A percentile compares a stretch with the other conserved stretches of the same genome.
These are phyloP conservation scores for Malassezia yamatoensis DNA, from an alignment of 1,284 basidiomycete genomes.

Conservation along the genomic window DNA sequence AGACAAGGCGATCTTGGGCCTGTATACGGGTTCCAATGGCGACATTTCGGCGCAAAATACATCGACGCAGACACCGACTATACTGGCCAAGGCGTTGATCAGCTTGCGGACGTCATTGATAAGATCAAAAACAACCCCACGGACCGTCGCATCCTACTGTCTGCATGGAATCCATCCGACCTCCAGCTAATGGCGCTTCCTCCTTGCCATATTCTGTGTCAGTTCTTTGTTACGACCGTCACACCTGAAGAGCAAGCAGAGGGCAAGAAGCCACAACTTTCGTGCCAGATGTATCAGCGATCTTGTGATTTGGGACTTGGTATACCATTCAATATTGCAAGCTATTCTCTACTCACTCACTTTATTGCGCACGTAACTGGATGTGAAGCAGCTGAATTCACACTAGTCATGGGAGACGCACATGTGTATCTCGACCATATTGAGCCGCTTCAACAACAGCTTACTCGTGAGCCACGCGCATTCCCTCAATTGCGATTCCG, in stretches of 20 bases:
- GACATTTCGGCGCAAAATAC: conserved; percentile 90
- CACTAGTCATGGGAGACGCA: conserved; percentile 86
- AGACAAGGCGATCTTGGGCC: conserved; percentile 87
- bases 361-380: conserved; percentile 87
- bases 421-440: conserved; percentile 93
- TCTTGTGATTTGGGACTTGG: conserved; percentile 93
- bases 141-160: conserved; percentile 87
- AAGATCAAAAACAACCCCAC: conserved; percentile 90
- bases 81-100: conserved; percentile 80
- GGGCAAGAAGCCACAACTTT: conserved; percentile 51
- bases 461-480: conserved; percentile 64
- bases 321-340: conserved; percentile 91
- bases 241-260: conserved; percentile 44
- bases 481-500: conserved; percentile 75
- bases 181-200: conserved; percentile 88
- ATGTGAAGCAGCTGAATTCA: conserved; percentile 74
- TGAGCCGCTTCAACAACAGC: conserved; percentile 68
- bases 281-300: conserved; percentile 94
- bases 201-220: conserved; percentile 95
- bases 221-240: conserved; percentile 90
- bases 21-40: conserved; percentile 97
- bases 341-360: conserved; percentile 88
- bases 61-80: conserved; percentile 67
- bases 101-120: conserved; percentile 72
- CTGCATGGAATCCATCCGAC: conserved; percentile 93